Conservation (phyloP, 2,329 filamentous ascomycete species). For the Aspergillus sergii region DNA sequence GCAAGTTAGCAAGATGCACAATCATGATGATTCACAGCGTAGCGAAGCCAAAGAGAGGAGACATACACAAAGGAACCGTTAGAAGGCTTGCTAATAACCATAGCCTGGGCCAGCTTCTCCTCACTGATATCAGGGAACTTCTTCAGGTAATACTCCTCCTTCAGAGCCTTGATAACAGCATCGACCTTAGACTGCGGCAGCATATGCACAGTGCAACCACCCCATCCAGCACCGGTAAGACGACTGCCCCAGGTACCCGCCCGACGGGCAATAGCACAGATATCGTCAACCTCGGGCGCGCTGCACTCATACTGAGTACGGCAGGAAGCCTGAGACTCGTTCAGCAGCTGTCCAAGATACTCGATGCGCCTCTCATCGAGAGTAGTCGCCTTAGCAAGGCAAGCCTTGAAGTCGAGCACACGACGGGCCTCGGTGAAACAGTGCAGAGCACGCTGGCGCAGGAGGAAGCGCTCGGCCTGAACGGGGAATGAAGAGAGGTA, state of each 20-base stretch:
- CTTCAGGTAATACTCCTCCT: conserved; percentile 79
- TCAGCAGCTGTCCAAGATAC: conserved; percentile 79
- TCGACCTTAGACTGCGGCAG: conserved; percentile 82
- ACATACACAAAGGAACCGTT: conserved; percentile 48
- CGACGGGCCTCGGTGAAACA: conserved; percentile 88
- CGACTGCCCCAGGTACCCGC: conserved; percentile 84
- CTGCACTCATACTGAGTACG: conserved; percentile 88
- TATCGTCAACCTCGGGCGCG: conserved; percentile 85
- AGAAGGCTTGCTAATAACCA: conserved; percentile 82
- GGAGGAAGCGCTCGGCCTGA: conserved; percentile 81
- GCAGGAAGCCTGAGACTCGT: conserved; percentile 86
- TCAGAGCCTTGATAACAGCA: conserved; percentile 74
- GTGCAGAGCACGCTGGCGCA: conserved; percentile 84
- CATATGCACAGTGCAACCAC: conserved; percentile 92
- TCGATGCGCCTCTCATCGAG: conserved; percentile 68
- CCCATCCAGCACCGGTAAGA: conserved; percentile 93
- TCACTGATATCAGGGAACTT: conserved; percentile 67
- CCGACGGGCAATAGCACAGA: conserved; percentile 76
- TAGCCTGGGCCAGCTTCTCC: conserved; percentile 75
- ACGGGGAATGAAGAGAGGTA: conserved; percentile 91
- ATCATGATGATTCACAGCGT: background rate
- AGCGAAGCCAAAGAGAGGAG: conserved; percentile 8
- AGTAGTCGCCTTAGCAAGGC: conserved; percentile 63
- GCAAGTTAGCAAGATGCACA: conserved; percentile 16
- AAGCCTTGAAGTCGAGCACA: conserved; percentile 78